Evolutionary conservation across 192 early-diverging fungal genomes (phyloP).

Genomic region (Entomortierella beljakovae): DNA sequence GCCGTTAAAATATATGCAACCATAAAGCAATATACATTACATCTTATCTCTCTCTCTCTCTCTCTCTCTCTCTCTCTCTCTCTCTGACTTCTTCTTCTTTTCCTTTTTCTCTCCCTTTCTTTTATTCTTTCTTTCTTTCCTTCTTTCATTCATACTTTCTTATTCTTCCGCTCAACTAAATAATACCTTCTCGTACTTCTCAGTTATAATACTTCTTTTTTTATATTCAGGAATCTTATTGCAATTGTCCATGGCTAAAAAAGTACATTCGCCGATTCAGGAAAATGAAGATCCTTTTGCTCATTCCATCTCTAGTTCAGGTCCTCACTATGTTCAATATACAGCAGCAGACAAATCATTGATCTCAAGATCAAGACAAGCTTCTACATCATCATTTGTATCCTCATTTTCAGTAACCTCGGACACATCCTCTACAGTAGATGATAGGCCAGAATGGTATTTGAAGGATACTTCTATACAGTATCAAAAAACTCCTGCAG

Average conservation of each 20-base stretch:
- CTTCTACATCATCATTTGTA: conserved; percentile 14
- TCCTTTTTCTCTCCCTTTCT: not conserved
- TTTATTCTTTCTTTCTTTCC: not conserved
- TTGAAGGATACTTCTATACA: conserved; percentile 45
- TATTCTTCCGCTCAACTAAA: not conserved
- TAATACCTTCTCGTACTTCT: not conserved
- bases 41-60: too few species aligned
- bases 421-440: conserved; percentile 34
- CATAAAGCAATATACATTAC: too few species aligned
- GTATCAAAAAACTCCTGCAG: conserved; percentile 44
- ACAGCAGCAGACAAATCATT: not conserved
- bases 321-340: not conserved
- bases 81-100: too few species aligned
- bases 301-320: not conserved
- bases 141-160: not conserved
- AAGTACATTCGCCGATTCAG: not conserved
- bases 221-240: not conserved
- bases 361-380: conserved; percentile 24
- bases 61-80: too few species aligned
- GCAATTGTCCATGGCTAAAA: not conserved
- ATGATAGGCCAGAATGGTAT: conserved; percentile 47
- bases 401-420: conserved; percentile 31
- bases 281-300: not conserved
- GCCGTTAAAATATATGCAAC: too few species aligned
- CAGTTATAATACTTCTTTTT: not conserved